Evolutionary conservation across 768 basidiomycete genomes (phyloP), one percentile per base, ranked within the genome.

Genomic region (Tylopilus vinaceipallidus): DNA sequence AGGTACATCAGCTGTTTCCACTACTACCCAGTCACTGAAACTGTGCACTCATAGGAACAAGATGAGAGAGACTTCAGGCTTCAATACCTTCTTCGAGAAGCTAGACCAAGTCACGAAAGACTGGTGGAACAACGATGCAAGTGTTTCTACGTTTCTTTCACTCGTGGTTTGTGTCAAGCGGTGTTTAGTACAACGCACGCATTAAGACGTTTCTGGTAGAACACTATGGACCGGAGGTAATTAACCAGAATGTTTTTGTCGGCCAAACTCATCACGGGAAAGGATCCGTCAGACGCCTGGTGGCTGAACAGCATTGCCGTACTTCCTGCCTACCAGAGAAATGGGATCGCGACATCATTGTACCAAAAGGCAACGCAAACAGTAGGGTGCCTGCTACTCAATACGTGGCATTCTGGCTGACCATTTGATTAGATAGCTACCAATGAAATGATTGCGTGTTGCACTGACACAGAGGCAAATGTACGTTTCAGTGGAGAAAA

Each of bases 281-380:
- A 50, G 49, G 34, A 23, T 16, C 9, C 26, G 1, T 8, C 7
- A 12, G 45, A 23, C 6, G 40, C 37, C 22, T 50, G 45, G 50
- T 50, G 50, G 50, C n/a, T 50, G 20, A 50, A 40, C 9, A 47
- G 17, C 16, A 33, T 50, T 8, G 23, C 44, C 3, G 49, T 50
- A 20, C 32, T 50, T 16, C 44, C 37, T 0, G 37, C 22, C 16
- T 47, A 47, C 38, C 50, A 50, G 26, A 17, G 45, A 47, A 40
- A 34, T n/a, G 50, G 50, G 14, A 40, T 47, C 11, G 50, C 35
- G 14, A 47, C 45, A 3, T 50, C 20, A 1, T 20, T 50, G 4
- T 33, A 33, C 10, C 6, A 33, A 6, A 11, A 19, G 32, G 45
- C 40, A 16, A n/a, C 40, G 32, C 27, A 47, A 34, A 47, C 34